Evolutionary conservation across 345 rosid genomes (phyloP), one percentile per base, ranked within the genome.

Genomic region (Streptanthus diversifolius): DNA sequence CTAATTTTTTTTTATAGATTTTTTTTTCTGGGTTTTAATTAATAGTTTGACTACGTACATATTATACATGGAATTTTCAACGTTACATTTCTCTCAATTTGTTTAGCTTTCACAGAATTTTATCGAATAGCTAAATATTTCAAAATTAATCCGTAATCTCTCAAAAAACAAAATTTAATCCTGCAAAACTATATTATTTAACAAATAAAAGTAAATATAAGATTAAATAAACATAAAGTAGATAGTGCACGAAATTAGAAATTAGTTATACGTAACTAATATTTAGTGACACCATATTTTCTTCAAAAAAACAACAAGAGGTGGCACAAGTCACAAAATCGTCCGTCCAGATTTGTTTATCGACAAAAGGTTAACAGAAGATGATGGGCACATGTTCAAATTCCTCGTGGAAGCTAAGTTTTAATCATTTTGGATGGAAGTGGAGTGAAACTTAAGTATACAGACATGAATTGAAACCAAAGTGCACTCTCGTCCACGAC

Each of bases 391-490:
- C 78, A 57, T 74, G 68, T 24, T 29, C 53, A 51, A 51, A 68
- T 10, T 60, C 63, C 74, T 75, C 79, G 74, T 75, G 63, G 47
- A 68, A 75, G 79, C 69, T 49, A 75, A 60, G 74, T n/a, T 43
- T 39, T 24, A 66, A 68, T 68, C 49, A 68, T 75, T 61, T 21
- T 36, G 53, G 51, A 66, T 54, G 6, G 66, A 74, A 19, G n/a
- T 68, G 30, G 69, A 68, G 70, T 68, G 41, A 75, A 36, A 53
- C 51, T 35, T 43, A 75, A 59, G 79, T 33, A 30, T 68, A 39
- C 3, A n/a, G 54, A 72, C 53, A 39, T 72, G 69, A 39, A 62
- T 21, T 63, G 54, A 71, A 54, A 72, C 63, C 41, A 29, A 63
- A 63, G 70, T 43, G 10, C 24, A 19, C 36, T 65, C 65, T 65